A percentile compares a stretch with the other conserved stretches of the same genome.
Evolutionary conservation across 2,329 filamentous ascomycete species (phyloP).

Genomic region (Calonectria pteridis): DNA sequence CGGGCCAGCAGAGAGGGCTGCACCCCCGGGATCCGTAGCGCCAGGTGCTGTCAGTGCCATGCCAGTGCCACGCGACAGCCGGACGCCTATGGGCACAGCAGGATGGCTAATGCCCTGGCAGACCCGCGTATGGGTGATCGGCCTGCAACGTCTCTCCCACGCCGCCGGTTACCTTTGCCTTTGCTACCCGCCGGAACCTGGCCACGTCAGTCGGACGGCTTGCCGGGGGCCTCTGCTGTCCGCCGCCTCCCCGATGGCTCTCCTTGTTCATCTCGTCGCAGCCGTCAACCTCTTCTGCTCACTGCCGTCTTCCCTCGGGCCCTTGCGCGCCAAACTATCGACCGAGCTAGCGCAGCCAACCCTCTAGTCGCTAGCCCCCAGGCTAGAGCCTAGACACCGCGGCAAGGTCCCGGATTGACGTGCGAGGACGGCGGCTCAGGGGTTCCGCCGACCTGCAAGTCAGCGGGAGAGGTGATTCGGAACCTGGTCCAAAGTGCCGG

Average conservation of each 20-base stretch:
- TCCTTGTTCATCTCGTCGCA: slow-evolving; percentile 3
- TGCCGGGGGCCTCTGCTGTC: background rate
- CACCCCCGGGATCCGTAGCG: slow-evolving; percentile 9
- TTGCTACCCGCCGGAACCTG: background rate
- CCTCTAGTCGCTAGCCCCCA: slow-evolving; percentile 5
- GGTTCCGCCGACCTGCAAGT: slow-evolving; percentile 5
- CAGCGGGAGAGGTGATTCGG: background rate
- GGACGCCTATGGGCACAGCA: slow-evolving; percentile 9
- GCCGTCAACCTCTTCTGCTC: background rate
- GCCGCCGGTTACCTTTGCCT: background rate
- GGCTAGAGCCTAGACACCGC: slow-evolving; percentile 12
- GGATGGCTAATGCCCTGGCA: background rate
- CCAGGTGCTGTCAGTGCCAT: slow-evolving; percentile 39
- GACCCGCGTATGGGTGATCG: slow-evolving; percentile 5
- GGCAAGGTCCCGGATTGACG: slow-evolving; percentile 16
- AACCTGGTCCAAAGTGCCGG: background rate
- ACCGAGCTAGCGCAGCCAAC: slow-evolving; percentile 8
- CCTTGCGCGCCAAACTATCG: slow-evolving; percentile 10
- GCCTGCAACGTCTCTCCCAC: slow-evolving; percentile 11
- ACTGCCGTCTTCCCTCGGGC: background rate
- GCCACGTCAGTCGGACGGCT: background rate
- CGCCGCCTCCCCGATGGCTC: slow-evolving; percentile 2
- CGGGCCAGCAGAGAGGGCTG: slow-evolving; percentile 15
- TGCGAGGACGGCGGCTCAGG: slow-evolving; percentile 2
- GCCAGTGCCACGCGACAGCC: slow-evolving; percentile 41